Percentiles rank a stretch among this genome's conserved stretches.
Conservation (phyloP, 2,329 filamentous ascomycete genomes). For the Fusarium sp. region DNA sequence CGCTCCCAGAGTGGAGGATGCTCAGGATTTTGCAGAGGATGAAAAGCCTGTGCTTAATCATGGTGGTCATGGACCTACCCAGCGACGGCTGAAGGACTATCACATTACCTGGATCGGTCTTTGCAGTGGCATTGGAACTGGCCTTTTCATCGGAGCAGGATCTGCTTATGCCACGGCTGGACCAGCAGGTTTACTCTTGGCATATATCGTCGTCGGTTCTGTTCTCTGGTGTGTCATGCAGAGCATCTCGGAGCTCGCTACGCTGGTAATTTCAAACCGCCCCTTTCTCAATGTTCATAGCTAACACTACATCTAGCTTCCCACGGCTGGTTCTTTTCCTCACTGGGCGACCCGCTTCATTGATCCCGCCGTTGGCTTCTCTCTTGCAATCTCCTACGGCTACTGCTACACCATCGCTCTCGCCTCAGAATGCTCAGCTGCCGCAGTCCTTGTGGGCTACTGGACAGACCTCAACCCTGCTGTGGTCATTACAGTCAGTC, state of each 20-base stretch:
- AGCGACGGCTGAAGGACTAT: conserved; percentile 37
- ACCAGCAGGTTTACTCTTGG: conserved; percentile 40
- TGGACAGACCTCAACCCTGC: conserved; percentile 42
- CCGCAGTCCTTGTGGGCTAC: conserved; percentile 36
- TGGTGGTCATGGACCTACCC: conserved; percentile 38
- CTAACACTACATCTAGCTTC: conserved; percentile 23
- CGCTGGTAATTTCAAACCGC: conserved; percentile 24
- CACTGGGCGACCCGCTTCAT: conserved; percentile 44
- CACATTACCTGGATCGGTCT: conserved; percentile 44
- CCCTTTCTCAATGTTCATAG: not conserved
- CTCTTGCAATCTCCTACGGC: conserved; percentile 40
- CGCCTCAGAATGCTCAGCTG: conserved; percentile 40
- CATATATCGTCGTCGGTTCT: conserved; percentile 35
- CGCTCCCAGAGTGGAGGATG: not conserved
- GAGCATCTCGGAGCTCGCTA: conserved; percentile 42
- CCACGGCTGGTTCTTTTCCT: conserved; percentile 42
- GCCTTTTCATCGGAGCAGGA: conserved; percentile 41
- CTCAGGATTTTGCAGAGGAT: not conserved
- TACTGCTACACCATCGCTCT: conserved; percentile 43
- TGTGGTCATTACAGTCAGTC: conserved; percentile 62
- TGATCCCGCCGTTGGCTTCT: conserved; percentile 41
- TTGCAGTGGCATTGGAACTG: conserved; percentile 41
- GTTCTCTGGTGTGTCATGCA: conserved; percentile 44
- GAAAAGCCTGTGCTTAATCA: conserved; percentile 38
- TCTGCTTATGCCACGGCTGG: conserved; percentile 40